Evolutionary conservation across 2,329 filamentous ascomycete species (phyloP).

Genomic region (Calonectria ilicicola): DNA sequence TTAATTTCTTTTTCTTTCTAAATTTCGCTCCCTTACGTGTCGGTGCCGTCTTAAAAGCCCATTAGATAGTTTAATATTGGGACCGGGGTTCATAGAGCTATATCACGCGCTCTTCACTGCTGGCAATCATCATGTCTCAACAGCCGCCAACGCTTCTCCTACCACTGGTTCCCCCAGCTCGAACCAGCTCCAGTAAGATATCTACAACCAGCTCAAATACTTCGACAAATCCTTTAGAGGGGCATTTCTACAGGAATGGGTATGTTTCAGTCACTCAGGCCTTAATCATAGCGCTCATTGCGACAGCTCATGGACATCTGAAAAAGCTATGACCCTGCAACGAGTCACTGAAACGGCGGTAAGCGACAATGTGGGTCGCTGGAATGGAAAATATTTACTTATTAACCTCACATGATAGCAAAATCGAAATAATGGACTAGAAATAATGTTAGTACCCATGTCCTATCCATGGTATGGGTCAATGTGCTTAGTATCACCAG

Average conservation of each 20-base stretch:
- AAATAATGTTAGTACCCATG: neutral
- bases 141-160: neutral
- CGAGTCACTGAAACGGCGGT: neutral
- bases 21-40: too few species aligned
- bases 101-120: neutral
- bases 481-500: neutral
- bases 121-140: neutral
- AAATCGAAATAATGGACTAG: neutral
- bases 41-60: too few species aligned
- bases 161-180: neutral
- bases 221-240: neutral
- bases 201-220: neutral
- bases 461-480: too few species aligned
- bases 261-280: neutral
- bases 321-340: too few species aligned
- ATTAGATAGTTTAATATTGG: too few species aligned
- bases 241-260: neutral
- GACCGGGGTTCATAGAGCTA: too few species aligned
- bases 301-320: neutral
- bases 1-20: too few species aligned
- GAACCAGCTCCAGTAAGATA: neutral
- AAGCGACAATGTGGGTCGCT: neutral
- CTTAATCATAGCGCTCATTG: neutral
- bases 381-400: neutral
- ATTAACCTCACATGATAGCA: neutral